These are phyloP conservation scores for Yamadazyma ubonensis DNA, from an alignment of 805 yeast genomes.

Conservation along the genomic window DNA sequence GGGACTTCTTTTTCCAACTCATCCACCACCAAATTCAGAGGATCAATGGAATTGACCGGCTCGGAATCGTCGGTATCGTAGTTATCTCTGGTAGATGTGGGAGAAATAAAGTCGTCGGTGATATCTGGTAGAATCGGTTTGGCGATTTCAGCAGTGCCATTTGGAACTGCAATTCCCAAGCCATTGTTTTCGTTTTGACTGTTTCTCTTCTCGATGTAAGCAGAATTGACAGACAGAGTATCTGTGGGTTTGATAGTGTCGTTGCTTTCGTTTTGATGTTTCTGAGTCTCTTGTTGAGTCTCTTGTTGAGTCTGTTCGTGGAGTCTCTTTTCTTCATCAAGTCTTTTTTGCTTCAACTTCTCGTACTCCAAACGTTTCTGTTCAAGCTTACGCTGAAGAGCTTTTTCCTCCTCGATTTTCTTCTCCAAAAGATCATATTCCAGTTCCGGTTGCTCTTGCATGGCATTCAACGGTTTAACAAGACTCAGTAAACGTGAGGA, in stretches of 20 bases:
- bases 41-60: constrained; percentile 7
- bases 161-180: constrained; percentile 7
- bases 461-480: constrained; percentile 9
- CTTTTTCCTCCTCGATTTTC: constrained; percentile 40
- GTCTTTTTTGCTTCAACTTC: constrained; percentile 27
- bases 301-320: too few species aligned
- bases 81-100: constrained; percentile 3
- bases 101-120: constrained; percentile 9
- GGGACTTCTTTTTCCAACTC: constrained; percentile 16
- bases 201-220: constrained; percentile 1
- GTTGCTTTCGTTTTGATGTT: constrained; percentile 10
- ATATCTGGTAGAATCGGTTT: constrained; percentile 7
- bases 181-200: too few species aligned
- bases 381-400: constrained; percentile 38
- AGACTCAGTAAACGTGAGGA: constrained; percentile 24
- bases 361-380: constrained; percentile 36
- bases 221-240: constrained; percentile 7
- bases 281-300: too few species aligned
- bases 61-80: neutral
- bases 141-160: neutral
- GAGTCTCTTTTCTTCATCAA: constrained; percentile 29
- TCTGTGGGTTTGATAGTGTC: constrained; percentile 5
- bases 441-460: constrained; percentile 16
- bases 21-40: constrained; percentile 13
- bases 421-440: constrained; percentile 28